Base-by-base conservation (phyloP, 441 rosid genomes). In the Aquilaria agallochum region DNA sequence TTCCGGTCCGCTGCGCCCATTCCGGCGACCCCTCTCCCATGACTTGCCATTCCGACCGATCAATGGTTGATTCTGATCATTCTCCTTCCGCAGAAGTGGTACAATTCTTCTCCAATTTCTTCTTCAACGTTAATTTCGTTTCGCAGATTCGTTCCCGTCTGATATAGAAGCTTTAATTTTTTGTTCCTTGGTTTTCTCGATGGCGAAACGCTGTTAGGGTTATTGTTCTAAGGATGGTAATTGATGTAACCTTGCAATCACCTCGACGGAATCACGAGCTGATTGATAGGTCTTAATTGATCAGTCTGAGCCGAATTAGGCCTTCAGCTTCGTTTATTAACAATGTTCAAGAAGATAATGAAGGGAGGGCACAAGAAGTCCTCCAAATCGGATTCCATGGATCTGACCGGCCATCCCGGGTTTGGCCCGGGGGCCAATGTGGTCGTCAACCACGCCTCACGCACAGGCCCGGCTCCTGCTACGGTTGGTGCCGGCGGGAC, bases 361-460 rank as follows among this genome's bases (percentile, higher is more conserved):
- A 20, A 20, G 27, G 27, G 27, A 20, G 27, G 27, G 69, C 72
- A 76, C 45, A 72, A 72, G 60, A 89, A 82, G 82, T 72, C 83
- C 81, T 20, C 27, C 27, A 20, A 20, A 20, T 20, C 27, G 27
- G 27, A 20, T 20, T 20, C 27, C 27, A 20, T 77, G 94, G 13
- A 85, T 80, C 69, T 67, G 78, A 50, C 65, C 47, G 68, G 69
- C 1, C 66, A 68, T 58, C 9, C 69, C 42, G 74, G 73, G 63
- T 72, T 73, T 46, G 84, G 79, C 47, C 70, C 74, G 32, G 74
- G 72, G 4, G 40, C 83, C 5, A 82, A 80, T 66, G 83, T 87
- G 62, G 76, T 82, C 78, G 88, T 20, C 27, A 20, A 20, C 27
- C 27, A 20, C 27, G 27, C 27, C 27, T 20, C 27, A 20, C 27